A percentile compares a stretch with the other conserved stretches of the same genome.
These are phyloP conservation scores for Sonneratia alba DNA, from an alignment of 345 rosid species.

Conservation along the genomic window DNA sequence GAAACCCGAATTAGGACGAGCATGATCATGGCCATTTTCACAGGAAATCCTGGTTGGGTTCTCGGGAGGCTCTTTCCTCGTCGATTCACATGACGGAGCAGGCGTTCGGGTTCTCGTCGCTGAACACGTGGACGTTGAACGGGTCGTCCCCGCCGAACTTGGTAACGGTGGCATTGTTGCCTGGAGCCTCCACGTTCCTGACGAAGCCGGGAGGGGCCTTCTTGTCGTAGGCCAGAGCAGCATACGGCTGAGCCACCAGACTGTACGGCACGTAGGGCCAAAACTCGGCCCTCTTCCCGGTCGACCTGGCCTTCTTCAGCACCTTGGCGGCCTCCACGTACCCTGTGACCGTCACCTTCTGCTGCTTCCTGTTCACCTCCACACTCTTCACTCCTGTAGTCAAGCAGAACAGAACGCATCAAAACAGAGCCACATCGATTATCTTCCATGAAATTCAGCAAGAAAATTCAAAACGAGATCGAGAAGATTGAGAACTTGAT, in stretches of 20 bases:
- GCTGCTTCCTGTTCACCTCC: conserved; percentile 83
- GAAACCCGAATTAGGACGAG: not conserved
- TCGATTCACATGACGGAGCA: conserved; percentile 48
- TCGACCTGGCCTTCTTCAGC: conserved; percentile 73
- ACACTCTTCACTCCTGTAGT: conserved; percentile 69
- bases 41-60: not conserved
- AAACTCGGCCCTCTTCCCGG: conserved; percentile 88
- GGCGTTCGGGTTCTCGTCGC: conserved; percentile 68
- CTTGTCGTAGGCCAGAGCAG: conserved; percentile 75
- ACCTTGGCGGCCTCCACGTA: conserved; percentile 72
- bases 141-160: conserved; percentile 84
- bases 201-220: conserved; percentile 93
- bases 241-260: conserved; percentile 79
- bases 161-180: conserved; percentile 24
- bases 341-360: conserved; percentile 81
- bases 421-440: not conserved
- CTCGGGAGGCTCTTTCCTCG: not conserved
- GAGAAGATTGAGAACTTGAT: not conserved
- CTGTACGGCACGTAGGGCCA: conserved; percentile 95
- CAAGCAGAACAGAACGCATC: not conserved
- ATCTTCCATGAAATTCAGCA: not conserved
- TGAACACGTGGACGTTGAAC: conserved; percentile 11
- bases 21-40: not conserved
- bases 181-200: conserved; percentile 49
- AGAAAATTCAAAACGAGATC: not conserved